These are phyloP conservation scores for Protomyces inouyei DNA, from an alignment of 1,139 yeast species.

Conservation along the genomic window DNA sequence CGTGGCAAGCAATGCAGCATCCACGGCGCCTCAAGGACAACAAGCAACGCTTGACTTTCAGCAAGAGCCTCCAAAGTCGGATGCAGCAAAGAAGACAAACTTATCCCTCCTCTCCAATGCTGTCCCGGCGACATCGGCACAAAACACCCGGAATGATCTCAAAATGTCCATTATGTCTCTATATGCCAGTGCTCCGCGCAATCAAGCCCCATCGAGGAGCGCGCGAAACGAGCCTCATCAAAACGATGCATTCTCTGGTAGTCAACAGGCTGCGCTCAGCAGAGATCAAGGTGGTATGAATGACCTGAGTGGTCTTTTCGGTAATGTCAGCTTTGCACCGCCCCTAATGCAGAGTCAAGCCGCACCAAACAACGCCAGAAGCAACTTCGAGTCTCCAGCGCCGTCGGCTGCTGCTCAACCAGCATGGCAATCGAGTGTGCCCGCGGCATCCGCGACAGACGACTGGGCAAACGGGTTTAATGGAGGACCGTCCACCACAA, in stretches of 20 bases:
- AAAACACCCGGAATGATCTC: conserved; percentile 57
- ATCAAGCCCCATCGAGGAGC: conserved; percentile 4
- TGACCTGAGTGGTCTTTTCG: conserved; percentile 16
- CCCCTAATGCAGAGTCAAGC: not conserved
- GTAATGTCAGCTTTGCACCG: conserved; percentile 11
- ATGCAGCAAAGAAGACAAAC: conserved; percentile 19
- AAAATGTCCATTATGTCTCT: conserved; percentile 85
- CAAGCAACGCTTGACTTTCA: conserved; percentile 30
- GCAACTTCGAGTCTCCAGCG: not conserved
- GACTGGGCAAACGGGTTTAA: not conserved
- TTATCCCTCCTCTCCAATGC: conserved; percentile 13
- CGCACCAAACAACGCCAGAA: not conserved
- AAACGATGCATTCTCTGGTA: not conserved
- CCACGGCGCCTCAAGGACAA: conserved; percentile 31
- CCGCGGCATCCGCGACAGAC: not conserved
- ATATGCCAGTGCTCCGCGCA: conserved; percentile 61
- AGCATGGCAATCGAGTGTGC: not conserved
- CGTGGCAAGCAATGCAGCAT: conserved; percentile 31
- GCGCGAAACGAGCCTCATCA: not conserved
- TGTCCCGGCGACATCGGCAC: not conserved
- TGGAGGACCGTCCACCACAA: not conserved
- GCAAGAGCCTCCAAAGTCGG: conserved; percentile 20
- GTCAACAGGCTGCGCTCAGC: not conserved
- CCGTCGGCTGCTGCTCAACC: not conserved
- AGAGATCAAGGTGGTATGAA: conserved; percentile 5